Evolutionary conservation across 352 stramenopile genomes (phyloP), one percentile per base, ranked within the genome.

Genomic region (Phytophthora pseudosyringae): DNA sequence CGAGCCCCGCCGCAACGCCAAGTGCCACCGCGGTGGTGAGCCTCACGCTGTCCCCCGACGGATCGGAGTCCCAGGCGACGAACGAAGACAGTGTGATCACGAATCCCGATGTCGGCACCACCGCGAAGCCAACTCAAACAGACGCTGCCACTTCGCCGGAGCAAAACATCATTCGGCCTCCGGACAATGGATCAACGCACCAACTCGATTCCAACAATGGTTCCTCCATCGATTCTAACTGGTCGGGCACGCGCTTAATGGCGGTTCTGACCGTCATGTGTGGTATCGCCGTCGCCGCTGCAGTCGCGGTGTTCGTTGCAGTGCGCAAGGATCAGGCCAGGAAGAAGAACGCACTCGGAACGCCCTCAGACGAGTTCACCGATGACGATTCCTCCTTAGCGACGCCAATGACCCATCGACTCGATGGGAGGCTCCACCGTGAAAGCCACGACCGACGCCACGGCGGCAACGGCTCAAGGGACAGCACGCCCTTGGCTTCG

Each of bases 241-340:
- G 59, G 50, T 66, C 54, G 21, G 60, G 65, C n/a, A 55, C 66
- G 31, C 68, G 54, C 0, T 46, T 78, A 40, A 71, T 29, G 9
- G 53, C 59, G 10, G 47, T 78, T 11, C 5, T 64, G 3, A 66
- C 64, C 15, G 50, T 69, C 10, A 67, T 69, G 26, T 75, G 69
- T 43, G 69, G 55, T 0, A 59, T 81, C 28, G 74, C 54, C 1
- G 63, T 44, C 4, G 53, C 80, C 13, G 74, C 66, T 45, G 71
- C 65, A 4, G 47, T 86, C 21, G 74, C 61, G 2, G 63, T 83
- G n/a, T 75, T 87, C 45, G 59, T 75, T 7, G 68, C 74, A 18
- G 45, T 80, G 10, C 73, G 71, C 18, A 77, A 62, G 15, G 50
- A 69, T 28, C 52, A 67, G 25, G 46, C 18, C 39, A 62, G 38